Evolutionary conservation across 768 basidiomycete genomes (phyloP), one percentile per base, ranked within the genome.

Genomic region (Tricholoma sp.): DNA sequence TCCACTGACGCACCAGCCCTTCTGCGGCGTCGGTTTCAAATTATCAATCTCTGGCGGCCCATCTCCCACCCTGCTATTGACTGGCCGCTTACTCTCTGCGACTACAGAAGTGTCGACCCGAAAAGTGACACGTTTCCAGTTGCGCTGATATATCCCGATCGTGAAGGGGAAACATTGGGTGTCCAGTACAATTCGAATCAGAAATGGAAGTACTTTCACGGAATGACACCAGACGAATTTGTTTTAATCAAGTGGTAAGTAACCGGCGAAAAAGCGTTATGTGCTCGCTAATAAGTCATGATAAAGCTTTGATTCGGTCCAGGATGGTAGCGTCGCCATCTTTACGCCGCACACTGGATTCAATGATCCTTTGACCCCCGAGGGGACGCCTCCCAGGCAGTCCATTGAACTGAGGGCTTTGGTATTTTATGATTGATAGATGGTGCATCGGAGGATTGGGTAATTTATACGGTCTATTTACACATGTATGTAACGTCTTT

Each of bases 371-470:
- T 70, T 71, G 0, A 83, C 81, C 3, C 83, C 83, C 1, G 64
- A 71, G 35, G 80, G 72, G 46, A 72, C 80, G 0, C 79, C 78
- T 5, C 66, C 71, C 4, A 70, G 84, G 47, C 77, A 85, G 66
- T 85, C 83, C 0, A 85, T 86, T 50, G 85, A 87, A 68, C 61
- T 87, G 21, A 69, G 84, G 27, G 79, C 83, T 8, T 74, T 87
- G 34, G 83, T 85, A n/a, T 87, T 85, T 63, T 83, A 85, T 62
- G 79, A 83, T 59, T n/a, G n/a, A n/a, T n/a, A n/a, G n/a, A n/a
- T n/a, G n/a, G n/a, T n/a, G n/a, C n/a, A n/a, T n/a, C n/a, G n/a
- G n/a, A n/a, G n/a, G n/a, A n/a, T n/a, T n/a, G n/a, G n/a, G n/a
- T n/a, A n/a, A n/a, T n/a, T n/a, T n/a, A n/a, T n/a, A n/a, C n/a